Base-by-base conservation (phyloP, 306 rosid species). In the Citrullus mucosospermus region DNA sequence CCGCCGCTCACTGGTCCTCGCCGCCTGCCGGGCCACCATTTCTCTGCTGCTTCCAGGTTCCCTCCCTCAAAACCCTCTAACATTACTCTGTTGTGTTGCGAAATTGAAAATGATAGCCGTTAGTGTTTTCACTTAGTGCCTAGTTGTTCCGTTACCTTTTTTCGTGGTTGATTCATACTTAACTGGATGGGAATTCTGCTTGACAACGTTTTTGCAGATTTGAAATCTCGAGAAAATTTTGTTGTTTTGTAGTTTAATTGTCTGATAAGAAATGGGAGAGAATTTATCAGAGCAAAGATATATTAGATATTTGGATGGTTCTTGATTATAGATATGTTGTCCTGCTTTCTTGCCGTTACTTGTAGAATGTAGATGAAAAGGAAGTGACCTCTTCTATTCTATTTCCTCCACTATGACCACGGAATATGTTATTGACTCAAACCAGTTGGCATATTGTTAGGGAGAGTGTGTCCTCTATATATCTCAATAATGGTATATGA, bases 1-100 rank as follows among this genome's bases (percentile, higher is more conserved):
- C 92, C 91, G 20, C 78, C 88, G 12, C 75, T 82, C 58, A 4
- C 71, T 34, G 50, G 62, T 50, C 90, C 73, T 80, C 92, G 12
- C n/a, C 95, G 95, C 78, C 38, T 78, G 48, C 88, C 74, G 13
- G 78, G 86, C 82, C 88, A 83, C 84, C 90, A 88, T 68, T 88
- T 85, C 76, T 85, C 89, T 51, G 71, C 88, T 12, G n/a, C 88
- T 66, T 81, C 92, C 84, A 88, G 88, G 88, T 82, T 76, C 12
- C 67, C 11, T 76, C 28, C 63, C 7, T 11, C 9, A 28, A 9
- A 50, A 0, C 20, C 60, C 59, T 6, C 60, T 72, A 50, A 8
- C 28, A 51, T 72, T 50, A 12, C 57, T 44, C 6, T 46, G 9
- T 17, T 65, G 14, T 36, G 72, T 15, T 16, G 48, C 41, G 18